Base-by-base conservation (phyloP, 805 yeast species). In the Helenozyma baotianmanensis region DNA sequence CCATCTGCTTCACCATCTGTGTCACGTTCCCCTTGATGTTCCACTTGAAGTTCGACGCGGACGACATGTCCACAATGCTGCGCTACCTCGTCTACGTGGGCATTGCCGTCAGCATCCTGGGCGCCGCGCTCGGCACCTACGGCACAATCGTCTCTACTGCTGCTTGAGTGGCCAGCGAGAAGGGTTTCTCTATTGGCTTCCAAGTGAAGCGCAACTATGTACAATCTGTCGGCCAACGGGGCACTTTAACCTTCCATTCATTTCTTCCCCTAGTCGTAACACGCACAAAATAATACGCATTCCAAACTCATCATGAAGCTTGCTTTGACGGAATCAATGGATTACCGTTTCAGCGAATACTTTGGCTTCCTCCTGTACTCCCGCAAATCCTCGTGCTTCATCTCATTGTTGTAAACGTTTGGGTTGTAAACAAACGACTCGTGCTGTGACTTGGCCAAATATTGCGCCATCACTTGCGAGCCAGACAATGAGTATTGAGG, bases 401-500 rank as follows among this genome's bases (percentile, higher is more conserved):
- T 45, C 11, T 50, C 51, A 35, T 49, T 43, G 9, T 48, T 28
- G 30, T 48, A 35, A 9, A 57, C 43, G 21, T 43, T 43, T 3
- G 62, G 53, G 6, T 63, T 62, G 52, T 76, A 78, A 38, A 75
- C 53, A 48, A 74, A 56, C 28, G 70, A 69, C 9, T 81, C 80
- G 39, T 77, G 81, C 45, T 79, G 84, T 5, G 80, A 64, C 51
- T 78, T 82, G n/a, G 85, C 83, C 45, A 82, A 62, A 50, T 81
- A 82, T 50, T 81, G 87, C 0, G 86, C 81, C 86, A 82, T 80
- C 9, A 82, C 85, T 45, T 78, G 82, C 0, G 84, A 77, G 3
- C 88, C 87, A 6, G 80, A 59, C 9, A 58, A 16, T 8, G 19
- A 5, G 8, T 6, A 17, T 8, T 17, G 19, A 8, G 19, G 19